A percentile compares a stretch with the other conserved stretches of the same genome.
Evolutionary conservation across 140 eudicot genomes (phyloP).

Genomic region (Oenanthe javanica): DNA sequence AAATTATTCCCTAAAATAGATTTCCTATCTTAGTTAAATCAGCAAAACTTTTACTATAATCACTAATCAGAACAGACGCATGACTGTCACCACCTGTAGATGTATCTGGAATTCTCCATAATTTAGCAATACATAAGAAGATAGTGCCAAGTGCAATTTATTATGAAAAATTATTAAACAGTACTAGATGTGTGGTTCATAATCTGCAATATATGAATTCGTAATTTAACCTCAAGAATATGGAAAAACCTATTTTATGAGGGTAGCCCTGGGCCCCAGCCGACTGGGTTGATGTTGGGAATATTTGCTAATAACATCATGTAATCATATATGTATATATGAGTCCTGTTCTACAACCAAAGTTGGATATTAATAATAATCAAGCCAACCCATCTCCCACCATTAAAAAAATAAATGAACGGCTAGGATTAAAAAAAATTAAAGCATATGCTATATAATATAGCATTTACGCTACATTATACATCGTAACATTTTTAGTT

Average conservation of each 20-base stretch:
- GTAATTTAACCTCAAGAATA: neutral
- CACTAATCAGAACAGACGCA: neutral
- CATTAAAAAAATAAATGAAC: no score
- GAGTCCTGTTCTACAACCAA: no score
- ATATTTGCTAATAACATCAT: no score
- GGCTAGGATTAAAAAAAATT: no score
- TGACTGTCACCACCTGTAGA: no score
- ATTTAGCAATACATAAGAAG: neutral
- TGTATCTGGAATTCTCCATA: neutral
- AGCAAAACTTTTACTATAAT: neutral
- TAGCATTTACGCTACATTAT: no score
- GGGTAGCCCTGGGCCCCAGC: neutral
- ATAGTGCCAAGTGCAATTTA: neutral
- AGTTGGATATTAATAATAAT: no score
- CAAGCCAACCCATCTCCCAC: no score
- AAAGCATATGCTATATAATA: no score
- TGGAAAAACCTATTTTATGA: neutral
- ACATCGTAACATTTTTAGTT: no score
- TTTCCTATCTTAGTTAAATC: neutral
- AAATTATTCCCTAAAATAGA: neutral
- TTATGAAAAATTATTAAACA: no score
- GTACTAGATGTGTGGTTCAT: neutral
- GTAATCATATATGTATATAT: no score
- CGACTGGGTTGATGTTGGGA: neutral
- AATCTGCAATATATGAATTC: neutral